These are phyloP conservation scores for Anaeromyces robustus DNA, from an alignment of 192 early-diverging fungal species.

Conservation along the genomic window DNA sequence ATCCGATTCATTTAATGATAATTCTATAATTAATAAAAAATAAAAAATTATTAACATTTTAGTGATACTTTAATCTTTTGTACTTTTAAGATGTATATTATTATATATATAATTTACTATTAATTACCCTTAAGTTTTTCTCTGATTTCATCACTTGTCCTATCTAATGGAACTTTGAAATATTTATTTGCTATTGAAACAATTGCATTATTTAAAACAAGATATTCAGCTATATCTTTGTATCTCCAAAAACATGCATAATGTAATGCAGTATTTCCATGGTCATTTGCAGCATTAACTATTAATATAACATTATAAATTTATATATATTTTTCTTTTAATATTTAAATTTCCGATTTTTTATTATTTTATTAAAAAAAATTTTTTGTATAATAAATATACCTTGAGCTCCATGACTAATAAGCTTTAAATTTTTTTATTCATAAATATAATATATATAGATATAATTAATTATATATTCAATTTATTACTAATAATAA, in stretches of 20 bases:
- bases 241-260: conserved; percentile 32
- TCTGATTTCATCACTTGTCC: conserved; percentile 15
- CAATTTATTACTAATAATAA: background rate
- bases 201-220: conserved; percentile 6
- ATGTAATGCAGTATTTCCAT: conserved; percentile 41
- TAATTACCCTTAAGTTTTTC: conserved; percentile 1
- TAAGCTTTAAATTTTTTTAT: background rate
- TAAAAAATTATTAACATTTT: no score
- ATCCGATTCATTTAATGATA: background rate
- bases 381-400: background rate
- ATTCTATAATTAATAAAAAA: no score
- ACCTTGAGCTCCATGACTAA: background rate
- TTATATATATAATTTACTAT: no score
- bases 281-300: conserved; percentile 37
- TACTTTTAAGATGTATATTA: no score
- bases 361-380: no score
- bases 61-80: no score
- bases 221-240: conserved; percentile 12
- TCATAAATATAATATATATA: background rate
- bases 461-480: background rate
- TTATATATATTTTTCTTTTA: no score
- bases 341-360: no score
- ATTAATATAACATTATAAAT: background rate
- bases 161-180: conserved; percentile 12
- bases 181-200: conserved; percentile 25